phyloP scores from a whole-genome alignment of 2,329 filamentous ascomycete species.

The Microdochium bolleyi region DNA sequence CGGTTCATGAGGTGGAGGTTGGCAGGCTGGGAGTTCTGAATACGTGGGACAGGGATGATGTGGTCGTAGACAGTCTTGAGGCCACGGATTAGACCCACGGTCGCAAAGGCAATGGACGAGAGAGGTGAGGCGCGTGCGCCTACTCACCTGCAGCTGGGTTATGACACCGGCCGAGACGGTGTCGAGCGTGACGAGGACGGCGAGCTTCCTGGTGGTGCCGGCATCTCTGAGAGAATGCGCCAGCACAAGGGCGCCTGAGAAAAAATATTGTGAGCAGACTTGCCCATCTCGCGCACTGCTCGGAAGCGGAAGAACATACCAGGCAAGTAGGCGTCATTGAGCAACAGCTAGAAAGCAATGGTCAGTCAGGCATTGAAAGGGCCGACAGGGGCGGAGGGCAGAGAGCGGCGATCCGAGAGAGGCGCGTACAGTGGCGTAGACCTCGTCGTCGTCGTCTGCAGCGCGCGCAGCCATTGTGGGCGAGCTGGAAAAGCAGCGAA shows the following conservation, averaged over 20 bases:
- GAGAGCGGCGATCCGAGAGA: not conserved
- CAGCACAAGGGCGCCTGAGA: conserved; percentile 77
- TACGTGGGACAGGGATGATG: conserved; percentile 73
- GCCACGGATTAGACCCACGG: not conserved
- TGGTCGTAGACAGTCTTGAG: conserved; percentile 75
- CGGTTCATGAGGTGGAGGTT: conserved; percentile 92
- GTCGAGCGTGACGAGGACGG: conserved; percentile 75
- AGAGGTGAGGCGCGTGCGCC: conserved; percentile 1
- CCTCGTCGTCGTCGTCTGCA: conserved; percentile 35
- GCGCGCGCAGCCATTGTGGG: conserved; percentile 26
- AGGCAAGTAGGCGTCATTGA: conserved; percentile 88
- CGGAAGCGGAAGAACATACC: conserved; percentile 45
- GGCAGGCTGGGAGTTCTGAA: conserved; percentile 67
- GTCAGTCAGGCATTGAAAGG: conserved; percentile 14
- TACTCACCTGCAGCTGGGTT: conserved; percentile 64
- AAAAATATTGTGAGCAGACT: conserved; percentile 7
- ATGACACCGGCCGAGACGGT: conserved; percentile 69
- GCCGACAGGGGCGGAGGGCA: not conserved
- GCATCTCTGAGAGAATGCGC: conserved; percentile 91
- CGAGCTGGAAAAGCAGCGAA: not conserved
- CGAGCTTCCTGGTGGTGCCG: conserved; percentile 78
- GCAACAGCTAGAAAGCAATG: conserved; percentile 59
- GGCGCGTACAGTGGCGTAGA: conserved; percentile 55
- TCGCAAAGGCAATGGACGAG: conserved; percentile 1
- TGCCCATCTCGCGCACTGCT: conserved; percentile 2